Evolutionary conservation across 2,329 filamentous ascomycete genomes (phyloP).

Genomic region (Botryosphaeria dothidea): DNA sequence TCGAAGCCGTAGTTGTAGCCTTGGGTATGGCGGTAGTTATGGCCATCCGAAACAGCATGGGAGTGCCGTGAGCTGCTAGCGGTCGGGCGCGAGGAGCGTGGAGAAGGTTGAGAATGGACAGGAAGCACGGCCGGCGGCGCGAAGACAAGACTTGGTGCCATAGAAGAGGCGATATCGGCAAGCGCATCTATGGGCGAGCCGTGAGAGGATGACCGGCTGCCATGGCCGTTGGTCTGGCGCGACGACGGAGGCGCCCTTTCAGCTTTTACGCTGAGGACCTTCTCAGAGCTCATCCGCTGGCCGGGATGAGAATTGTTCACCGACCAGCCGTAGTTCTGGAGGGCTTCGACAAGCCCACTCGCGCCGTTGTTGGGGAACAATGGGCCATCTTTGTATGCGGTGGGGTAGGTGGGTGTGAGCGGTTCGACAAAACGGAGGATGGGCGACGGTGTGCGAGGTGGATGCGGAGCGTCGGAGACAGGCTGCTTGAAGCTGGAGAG

Average conservation of each 20-base stretch:
- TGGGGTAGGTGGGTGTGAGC: conserved; percentile 30
- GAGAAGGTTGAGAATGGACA: conserved; percentile 7
- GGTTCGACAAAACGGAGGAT: conserved; percentile 35
- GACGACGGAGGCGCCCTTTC: conserved; percentile 9
- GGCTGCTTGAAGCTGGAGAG: conserved; percentile 18
- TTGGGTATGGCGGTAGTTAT: conserved; percentile 13
- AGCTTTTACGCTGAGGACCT: conserved; percentile 6
- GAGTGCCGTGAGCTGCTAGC: conserved; percentile 5
- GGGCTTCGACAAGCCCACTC: conserved; percentile 5
- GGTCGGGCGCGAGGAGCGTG: conserved; percentile 5
- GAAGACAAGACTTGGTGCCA: conserved; percentile 39
- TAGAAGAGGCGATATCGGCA: conserved; percentile 42
- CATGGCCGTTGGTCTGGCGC: conserved; percentile 19
- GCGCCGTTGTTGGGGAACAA: conserved; percentile 9
- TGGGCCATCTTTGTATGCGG: conserved; percentile 20
- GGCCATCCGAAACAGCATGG: conserved; percentile 40
- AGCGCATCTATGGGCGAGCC: conserved; percentile 46
- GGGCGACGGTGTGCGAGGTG: conserved; percentile 33
- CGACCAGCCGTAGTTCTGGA: conserved; percentile 4
- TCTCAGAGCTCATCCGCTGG: not conserved
- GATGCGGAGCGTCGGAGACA: conserved; percentile 11
- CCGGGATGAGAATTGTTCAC: conserved; percentile 4
- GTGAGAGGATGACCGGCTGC: conserved; percentile 24
- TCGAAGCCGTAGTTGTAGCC: conserved; percentile 8
- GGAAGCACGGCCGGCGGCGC: conserved; percentile 28